Evolutionary conservation across 1,139 yeast species (phyloP).

Genomic region (Candida sp.): DNA sequence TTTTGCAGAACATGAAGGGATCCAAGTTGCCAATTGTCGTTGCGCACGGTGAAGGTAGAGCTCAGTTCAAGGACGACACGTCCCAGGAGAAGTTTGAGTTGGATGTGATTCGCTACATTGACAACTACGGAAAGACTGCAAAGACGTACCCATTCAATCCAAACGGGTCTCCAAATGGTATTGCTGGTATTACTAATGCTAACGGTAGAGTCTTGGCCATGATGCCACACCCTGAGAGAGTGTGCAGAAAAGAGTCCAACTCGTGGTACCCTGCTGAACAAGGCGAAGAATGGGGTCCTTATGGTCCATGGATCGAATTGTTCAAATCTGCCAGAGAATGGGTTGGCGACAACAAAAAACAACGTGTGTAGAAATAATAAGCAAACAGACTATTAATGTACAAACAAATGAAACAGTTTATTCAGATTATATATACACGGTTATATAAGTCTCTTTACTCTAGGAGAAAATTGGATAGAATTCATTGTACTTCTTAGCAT

Average conservation of each 20-base stretch:
- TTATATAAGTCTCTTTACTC: background rate
- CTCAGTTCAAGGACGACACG: constrained; percentile 58
- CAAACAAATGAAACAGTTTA: background rate
- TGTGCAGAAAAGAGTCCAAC: constrained; percentile 83
- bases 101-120: constrained; percentile 78
- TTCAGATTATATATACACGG: background rate
- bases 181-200: constrained; percentile 89
- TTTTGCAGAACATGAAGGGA: constrained; percentile 90
- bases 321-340: constrained; percentile 95
- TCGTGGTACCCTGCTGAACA: constrained; percentile 87
- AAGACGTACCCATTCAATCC: constrained; percentile 93
- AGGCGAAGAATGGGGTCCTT: constrained; percentile 65
- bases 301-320: constrained; percentile 96
- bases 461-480: constrained; percentile 48
- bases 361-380: background rate
- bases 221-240: constrained; percentile 99
- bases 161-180: constrained; percentile 93
- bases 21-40: constrained; percentile 95
- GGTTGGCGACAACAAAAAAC: constrained; percentile 59
- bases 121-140: constrained; percentile 87
- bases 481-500: constrained; percentile 68
- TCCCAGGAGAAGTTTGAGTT: constrained; percentile 48
- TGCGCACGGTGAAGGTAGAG: constrained; percentile 99
- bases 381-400: background rate
- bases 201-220: constrained; percentile 96